Base-by-base conservation (phyloP, 2,329 filamentous ascomycete species). In the Nemania bipapillata region DNA sequence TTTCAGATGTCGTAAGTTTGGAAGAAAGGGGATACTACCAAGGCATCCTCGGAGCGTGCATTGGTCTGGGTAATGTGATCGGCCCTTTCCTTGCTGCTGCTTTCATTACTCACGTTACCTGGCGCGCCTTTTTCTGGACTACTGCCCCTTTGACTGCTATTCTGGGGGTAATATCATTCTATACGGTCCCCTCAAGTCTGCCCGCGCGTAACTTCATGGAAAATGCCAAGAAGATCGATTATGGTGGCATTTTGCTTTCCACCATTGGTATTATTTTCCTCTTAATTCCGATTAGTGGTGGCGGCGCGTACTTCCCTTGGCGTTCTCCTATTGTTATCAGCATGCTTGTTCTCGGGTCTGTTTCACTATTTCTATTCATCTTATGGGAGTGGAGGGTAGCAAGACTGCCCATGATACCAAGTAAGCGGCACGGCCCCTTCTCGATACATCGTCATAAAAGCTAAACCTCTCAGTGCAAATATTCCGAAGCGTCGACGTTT, bases 231-330 rank as follows among this genome's bases (percentile, higher is more conserved):
- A 86, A 86, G 50, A 87, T 91, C 63, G 89, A 91, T 75, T 89
- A 85, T 70, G 83, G 80, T 26, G 89, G 89, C 1, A 80, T 88
- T 1, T 65, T 89, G 11, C 81, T 84, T 2, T 86, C 84, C 3
- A 86, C 86, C 0, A 78, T 84, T 6, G 87, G 84, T 0, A 84
- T 90, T 30, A 84, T 91, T 9, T 81, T 90, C 12, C 72, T 91
- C 1, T 80, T 91, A 20, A 88, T 91, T 52, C 89, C 89, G 0
- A 84, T 91, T 12, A 90, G 88, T 2, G 87, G 87, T 54, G 76
- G 75, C 12, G 87, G 86, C 1, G 82, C 84, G 0, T 87, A 87
- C 66, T 89, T 88, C 69, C 76, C 81, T 3, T 89, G 86, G 86
- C 74, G 81, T 30, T 87, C 85, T 9, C 80, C 87, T 0, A 83